These are phyloP conservation scores for Venustampulla echinocandica DNA, from an alignment of 495 filamentous ascomycete species.

Conservation along the genomic window DNA sequence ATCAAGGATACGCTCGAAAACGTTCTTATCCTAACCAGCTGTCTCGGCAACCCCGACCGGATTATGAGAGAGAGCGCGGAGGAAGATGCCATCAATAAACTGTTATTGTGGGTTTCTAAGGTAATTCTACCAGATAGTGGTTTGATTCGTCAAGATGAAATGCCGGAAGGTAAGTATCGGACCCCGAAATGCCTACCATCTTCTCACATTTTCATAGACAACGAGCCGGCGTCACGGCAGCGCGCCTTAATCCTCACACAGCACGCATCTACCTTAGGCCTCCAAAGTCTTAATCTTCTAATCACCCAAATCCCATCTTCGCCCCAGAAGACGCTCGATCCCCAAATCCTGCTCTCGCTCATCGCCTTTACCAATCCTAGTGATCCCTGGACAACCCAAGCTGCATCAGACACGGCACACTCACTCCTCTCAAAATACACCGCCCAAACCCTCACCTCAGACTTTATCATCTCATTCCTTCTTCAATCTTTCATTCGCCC, in stretches of 20 bases:
- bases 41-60: conserved; percentile 1
- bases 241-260: conserved; percentile 1
- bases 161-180: conserved; percentile 5
- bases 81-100: neutral
- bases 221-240: neutral
- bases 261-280: conserved; percentile 4
- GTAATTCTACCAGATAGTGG: conserved; percentile 12
- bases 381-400: conserved; percentile 48
- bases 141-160: conserved; percentile 13
- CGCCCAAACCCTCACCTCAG: conserved; percentile 14
- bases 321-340: neutral
- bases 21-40: conserved; percentile 9
- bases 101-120: conserved; percentile 19
- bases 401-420: conserved; percentile 26
- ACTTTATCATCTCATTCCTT: conserved; percentile 45
- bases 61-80: neutral
- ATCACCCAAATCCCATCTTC: conserved; percentile 21
- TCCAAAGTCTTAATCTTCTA: conserved; percentile 17
- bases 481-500: conserved; percentile 50
- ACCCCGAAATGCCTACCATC: neutral
- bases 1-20: conserved; percentile 11
- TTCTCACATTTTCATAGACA: conserved; percentile 1
- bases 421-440: conserved; percentile 35
- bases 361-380: conserved; percentile 37
- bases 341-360: conserved; percentile 27